Conservation (phyloP, 1,139 yeast species). For the Candida sanyaensis region DNA sequence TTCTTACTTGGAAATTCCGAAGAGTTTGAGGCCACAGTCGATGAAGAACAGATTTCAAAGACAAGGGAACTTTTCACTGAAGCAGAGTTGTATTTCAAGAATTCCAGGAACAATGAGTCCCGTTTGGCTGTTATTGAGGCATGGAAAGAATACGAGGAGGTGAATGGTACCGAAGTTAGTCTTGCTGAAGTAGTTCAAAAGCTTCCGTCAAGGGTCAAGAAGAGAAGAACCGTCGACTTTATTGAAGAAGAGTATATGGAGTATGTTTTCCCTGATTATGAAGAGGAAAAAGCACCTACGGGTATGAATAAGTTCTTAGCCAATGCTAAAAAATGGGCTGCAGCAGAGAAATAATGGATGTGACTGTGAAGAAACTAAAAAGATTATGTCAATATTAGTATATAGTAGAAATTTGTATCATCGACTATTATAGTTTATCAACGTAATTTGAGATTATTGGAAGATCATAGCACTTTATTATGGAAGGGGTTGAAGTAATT, state of each 20-base stretch:
- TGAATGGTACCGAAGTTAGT: constrained; percentile 55
- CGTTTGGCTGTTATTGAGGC: constrained; percentile 63
- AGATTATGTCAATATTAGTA: no score
- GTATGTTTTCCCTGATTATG: constrained; percentile 69
- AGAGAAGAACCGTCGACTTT: constrained; percentile 45
- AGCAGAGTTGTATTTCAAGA: constrained; percentile 51
- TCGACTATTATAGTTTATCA: no score
- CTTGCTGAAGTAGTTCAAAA: constrained; percentile 40
- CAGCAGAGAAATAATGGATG: constrained; percentile 12
- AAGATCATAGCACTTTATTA: no score
- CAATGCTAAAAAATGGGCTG: constrained; percentile 66
- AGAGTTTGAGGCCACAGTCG: constrained; percentile 54
- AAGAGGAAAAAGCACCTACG: constrained; percentile 23
- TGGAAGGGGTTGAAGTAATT: no score
- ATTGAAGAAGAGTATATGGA: constrained; percentile 58
- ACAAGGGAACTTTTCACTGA: constrained; percentile 59
- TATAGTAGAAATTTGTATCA: no score
- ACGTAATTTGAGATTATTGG: no score
- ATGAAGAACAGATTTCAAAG: constrained; percentile 50
- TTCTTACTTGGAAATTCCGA: constrained; percentile 42
- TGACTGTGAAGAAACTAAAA: no score
- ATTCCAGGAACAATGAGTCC: constrained; percentile 35
- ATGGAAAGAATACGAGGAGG: constrained; percentile 63
- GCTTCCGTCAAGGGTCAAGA: constrained; percentile 59
- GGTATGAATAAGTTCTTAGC: constrained; percentile 55